These are phyloP conservation scores for Sarcocystis neurona DNA, from an alignment of 169 alveolate species.

Conservation along the genomic window DNA sequence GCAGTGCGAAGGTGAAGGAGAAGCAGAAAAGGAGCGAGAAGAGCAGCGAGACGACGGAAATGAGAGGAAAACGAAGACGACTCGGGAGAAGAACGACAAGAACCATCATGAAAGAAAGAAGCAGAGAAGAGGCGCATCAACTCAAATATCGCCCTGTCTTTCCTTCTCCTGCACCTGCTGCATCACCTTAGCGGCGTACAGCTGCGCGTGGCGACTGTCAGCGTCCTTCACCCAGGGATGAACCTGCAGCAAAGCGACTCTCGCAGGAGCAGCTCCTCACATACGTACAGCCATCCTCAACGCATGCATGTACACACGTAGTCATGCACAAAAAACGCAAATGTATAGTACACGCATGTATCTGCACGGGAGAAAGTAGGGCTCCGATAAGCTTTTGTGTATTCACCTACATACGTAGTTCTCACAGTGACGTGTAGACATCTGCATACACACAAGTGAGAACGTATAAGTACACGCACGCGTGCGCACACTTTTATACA, in stretches of 20 bases:
- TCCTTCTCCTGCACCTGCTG: too few relatives aligned
- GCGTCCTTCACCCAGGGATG: constrained; percentile 19
- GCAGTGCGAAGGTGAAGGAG: neutral
- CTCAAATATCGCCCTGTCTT: too few relatives aligned
- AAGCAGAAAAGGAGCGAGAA: neutral
- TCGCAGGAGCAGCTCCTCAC: too few relatives aligned
- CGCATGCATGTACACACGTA: constrained; percentile 10
- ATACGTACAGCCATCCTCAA: neutral
- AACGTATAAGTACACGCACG: too few relatives aligned
- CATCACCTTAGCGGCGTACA: neutral
- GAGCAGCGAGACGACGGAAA: neutral
- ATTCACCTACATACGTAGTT: too few relatives aligned
- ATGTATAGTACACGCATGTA: too few relatives aligned
- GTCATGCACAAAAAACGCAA: too few relatives aligned
- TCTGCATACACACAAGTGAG: too few relatives aligned
- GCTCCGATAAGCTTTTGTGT: too few relatives aligned
- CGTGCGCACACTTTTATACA: too few relatives aligned
- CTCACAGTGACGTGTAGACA: too few relatives aligned
- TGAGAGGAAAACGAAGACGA: neutral
- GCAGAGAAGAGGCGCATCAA: neutral
- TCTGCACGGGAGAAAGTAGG: too few relatives aligned
- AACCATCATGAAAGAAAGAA: neutral
- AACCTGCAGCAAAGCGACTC: neutral
- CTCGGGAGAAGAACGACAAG: neutral
- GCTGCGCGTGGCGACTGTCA: neutral